Evolutionary conservation across 345 rosid genomes (phyloP).

Genomic region (Bruguiera parviflora): DNA sequence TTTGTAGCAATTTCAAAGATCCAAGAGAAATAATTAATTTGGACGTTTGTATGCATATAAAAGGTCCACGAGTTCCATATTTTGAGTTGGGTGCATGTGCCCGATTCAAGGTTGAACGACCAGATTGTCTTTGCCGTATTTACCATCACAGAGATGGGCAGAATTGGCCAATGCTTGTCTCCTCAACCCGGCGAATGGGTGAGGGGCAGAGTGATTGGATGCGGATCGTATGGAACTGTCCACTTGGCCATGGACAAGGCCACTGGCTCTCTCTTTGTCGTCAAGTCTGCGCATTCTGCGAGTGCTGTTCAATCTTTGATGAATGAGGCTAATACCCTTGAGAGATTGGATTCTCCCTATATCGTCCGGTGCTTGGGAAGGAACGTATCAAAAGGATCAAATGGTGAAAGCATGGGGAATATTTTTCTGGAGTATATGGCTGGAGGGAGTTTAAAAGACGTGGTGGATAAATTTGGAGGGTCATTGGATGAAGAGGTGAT

Average conservation of each 20-base stretch:
- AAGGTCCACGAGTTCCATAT: neutral
- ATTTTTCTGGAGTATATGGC: slow-evolving; percentile 43
- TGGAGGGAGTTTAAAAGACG: slow-evolving; percentile 34
- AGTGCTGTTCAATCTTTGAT: slow-evolving; percentile 15
- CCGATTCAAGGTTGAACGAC: slow-evolving; percentile 11
- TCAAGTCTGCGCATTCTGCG: slow-evolving; percentile 23
- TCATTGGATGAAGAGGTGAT: slow-evolving; percentile 29
- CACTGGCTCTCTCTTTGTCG: slow-evolving; percentile 29
- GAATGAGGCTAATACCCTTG: slow-evolving; percentile 29
- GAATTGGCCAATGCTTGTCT: neutral
- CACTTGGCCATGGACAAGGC: slow-evolving; percentile 32
- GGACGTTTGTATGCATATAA: slow-evolving; percentile 7
- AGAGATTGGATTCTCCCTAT: slow-evolving; percentile 29
- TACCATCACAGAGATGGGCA: slow-evolving; percentile 8
- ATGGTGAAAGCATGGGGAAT: slow-evolving; percentile 5
- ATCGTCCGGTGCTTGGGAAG: slow-evolving; percentile 28
- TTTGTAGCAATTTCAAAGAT: neutral
- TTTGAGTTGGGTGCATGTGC: slow-evolving; percentile 11
- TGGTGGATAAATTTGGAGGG: slow-evolving; percentile 33
- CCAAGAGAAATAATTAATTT: neutral
- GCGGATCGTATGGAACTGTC: slow-evolving; percentile 36
- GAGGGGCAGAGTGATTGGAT: slow-evolving; percentile 31
- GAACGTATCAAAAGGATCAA: slow-evolving; percentile 1
- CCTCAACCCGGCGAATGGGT: slow-evolving; percentile 23
- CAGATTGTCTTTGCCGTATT: neutral